Evolutionary conservation across 2,329 filamentous ascomycete genomes (phyloP).

Genomic region (Colletotrichum sp.): DNA sequence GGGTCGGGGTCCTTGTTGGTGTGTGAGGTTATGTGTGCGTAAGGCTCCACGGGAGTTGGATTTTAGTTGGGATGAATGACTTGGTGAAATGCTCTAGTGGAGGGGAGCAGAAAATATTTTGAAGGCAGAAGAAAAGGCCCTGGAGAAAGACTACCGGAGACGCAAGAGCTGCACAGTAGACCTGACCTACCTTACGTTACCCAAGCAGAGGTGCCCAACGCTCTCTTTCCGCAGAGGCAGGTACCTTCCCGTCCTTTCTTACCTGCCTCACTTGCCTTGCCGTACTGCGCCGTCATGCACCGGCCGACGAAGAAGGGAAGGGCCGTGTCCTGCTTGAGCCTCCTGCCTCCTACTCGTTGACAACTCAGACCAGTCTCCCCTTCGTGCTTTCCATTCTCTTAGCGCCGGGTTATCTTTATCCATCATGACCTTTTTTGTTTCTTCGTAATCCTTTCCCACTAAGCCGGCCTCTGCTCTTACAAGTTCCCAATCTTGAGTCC

Average conservation of each 20-base stretch:
- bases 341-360: neutral
- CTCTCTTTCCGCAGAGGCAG: neutral
- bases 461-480: neutral
- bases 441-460: neutral
- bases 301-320: conserved; percentile 2
- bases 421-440: neutral
- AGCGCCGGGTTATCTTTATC: neutral
- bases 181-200: neutral
- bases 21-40: neutral
- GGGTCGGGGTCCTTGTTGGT: neutral
- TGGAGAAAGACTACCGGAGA: neutral
- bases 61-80: conserved; percentile 16
- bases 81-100: neutral
- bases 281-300: conserved; percentile 8
- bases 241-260: neutral
- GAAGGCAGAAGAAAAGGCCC: neutral
- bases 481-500: neutral
- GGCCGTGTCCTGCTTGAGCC: neutral
- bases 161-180: neutral
- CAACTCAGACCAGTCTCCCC: neutral
- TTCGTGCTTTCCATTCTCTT: neutral
- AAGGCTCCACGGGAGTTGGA: neutral
- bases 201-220: neutral
- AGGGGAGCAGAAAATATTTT: neutral
- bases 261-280: neutral